Conservation (phyloP, 2,329 filamentous ascomycete genomes). For the Botrytis sinoallii region DNA sequence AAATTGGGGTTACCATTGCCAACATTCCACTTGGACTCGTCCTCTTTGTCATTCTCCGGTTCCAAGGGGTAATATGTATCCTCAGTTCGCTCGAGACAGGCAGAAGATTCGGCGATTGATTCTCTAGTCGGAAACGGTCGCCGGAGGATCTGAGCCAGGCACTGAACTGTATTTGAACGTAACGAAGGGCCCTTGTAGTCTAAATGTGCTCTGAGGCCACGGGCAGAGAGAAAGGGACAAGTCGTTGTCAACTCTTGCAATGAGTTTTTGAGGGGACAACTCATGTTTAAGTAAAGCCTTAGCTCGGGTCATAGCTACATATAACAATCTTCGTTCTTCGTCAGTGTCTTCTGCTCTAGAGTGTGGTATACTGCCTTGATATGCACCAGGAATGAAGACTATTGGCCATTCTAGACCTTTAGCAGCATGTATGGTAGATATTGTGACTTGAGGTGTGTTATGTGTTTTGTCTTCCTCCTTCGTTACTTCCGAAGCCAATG, state of each 20-base stretch:
- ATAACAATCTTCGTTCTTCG: conserved; percentile 84
- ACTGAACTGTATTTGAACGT: conserved; percentile 56
- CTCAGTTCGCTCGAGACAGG: conserved; percentile 54
- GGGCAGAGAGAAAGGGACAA: conserved; percentile 67
- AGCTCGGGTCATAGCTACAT: conserved; percentile 95
- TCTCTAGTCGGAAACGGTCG: conserved; percentile 52
- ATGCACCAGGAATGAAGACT: conserved; percentile 87
- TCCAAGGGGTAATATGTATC: conserved; percentile 68
- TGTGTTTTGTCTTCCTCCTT: conserved; percentile 57
- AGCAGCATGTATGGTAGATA: conserved; percentile 93
- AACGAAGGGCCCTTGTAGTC: conserved; percentile 68
- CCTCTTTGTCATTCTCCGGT: conserved; percentile 47
- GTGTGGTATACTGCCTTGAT: conserved; percentile 88
- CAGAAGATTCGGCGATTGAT: conserved; percentile 43
- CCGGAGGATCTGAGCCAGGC: conserved; percentile 72
- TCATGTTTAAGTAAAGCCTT: conserved; percentile 85
- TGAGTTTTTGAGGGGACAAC: conserved; percentile 68
- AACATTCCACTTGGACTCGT: conserved; percentile 40
- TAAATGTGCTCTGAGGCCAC: conserved; percentile 50
- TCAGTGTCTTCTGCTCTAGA: conserved; percentile 78
- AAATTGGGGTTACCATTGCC: conserved; percentile 30
- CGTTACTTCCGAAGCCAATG: conserved; percentile 77
- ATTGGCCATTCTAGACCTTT: conserved; percentile 97
- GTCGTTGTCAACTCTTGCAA: conserved; percentile 60
- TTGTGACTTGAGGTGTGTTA: conserved; percentile 67